phyloP scores from a whole-genome alignment of 805 yeast species.

The Metschnikowia lochheadii region DNA sequence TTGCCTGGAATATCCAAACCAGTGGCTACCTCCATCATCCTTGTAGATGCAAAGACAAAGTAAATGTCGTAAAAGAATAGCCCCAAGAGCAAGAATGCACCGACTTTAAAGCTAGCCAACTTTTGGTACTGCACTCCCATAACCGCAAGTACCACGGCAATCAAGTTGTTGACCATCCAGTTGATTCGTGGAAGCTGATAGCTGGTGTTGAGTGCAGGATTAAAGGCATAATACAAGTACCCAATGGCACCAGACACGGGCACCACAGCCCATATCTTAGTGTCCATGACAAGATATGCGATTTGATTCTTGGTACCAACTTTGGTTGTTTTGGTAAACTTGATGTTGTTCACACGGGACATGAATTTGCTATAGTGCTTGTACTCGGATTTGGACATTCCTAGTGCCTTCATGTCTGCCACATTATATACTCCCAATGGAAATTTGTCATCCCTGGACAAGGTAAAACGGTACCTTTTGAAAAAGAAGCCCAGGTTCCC shows the following conservation, averaged over 20 bases:
- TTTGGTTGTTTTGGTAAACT: constrained; percentile 18
- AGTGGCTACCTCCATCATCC: constrained; percentile 62
- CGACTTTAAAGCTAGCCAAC: constrained; percentile 44
- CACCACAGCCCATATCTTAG: constrained; percentile 12
- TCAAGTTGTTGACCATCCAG: constrained; percentile 46
- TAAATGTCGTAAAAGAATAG: constrained; percentile 61
- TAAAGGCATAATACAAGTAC: constrained; percentile 14
- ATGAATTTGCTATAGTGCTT: constrained; percentile 11
- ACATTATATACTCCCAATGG: constrained; percentile 36
- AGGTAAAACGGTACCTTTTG: constrained; percentile 38
- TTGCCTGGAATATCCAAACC: constrained; percentile 52
- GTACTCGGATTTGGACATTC: constrained; percentile 6
- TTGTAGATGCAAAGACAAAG: constrained; percentile 60
- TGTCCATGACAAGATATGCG: constrained; percentile 20
- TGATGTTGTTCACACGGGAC: constrained; percentile 12
- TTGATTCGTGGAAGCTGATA: constrained; percentile 20
- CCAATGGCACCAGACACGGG: constrained; percentile 16
- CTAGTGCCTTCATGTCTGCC: constrained; percentile 1
- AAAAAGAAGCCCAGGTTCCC: constrained; percentile 23
- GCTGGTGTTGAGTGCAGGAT: constrained; percentile 11
- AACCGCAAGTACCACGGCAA: constrained; percentile 42
- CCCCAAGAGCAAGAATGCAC: constrained; percentile 41
- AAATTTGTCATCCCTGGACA: constrained; percentile 35
- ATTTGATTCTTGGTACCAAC: constrained; percentile 29
- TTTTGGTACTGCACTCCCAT: constrained; percentile 37